Evolutionary conservation across 768 basidiomycete genomes (phyloP), one percentile per base, ranked within the genome.

Genomic region (Pulveroboletus sp.): DNA sequence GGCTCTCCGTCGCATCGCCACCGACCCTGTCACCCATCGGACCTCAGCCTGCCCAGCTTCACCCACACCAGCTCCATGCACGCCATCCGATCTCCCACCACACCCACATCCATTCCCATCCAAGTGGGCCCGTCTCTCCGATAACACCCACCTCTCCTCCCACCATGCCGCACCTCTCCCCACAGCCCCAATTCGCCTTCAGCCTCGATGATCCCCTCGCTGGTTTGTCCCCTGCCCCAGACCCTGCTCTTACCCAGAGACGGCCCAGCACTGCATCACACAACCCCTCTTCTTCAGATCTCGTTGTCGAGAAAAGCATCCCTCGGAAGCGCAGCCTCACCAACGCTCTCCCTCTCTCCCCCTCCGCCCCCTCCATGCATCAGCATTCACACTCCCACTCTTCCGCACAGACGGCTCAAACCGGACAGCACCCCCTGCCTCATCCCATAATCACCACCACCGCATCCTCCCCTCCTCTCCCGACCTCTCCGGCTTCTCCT

Each of bases 291-390:
- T 73, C 79, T 24, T 76, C 80, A 20, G 76, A 81, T 10, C 57
- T 68, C 30, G 49, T 40, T 2, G 72, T 73, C 10, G 67, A 73
- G 49, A 77, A 82, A 43, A 76, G 77, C 37, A 74, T 85, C 10
- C 82, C 84, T 2, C 73, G 83, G 31, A 87, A 87, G 66, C 76
- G 86, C 50, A 83, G 82, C 62, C 83, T 86, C 60, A 80, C 73
- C 2, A 67, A 70, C 44, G 63, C 68, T 4, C 63, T 76, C 16
- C 72, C 78, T 70, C 36, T 65, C 60, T 52, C 63, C 11, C 34
- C 52, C 4, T n/a, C 59, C 2, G 5, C 53, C 32, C 10, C 19
- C 30, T 31, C 36, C 48, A 42, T 56, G 35, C 64, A 63, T 36
- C 55, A 57, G 2, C 66, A 67, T 20, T 58, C 64, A 0, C 60